Conservation (phyloP, 345 rosid genomes). For the Eucalyptus marginata region DNA sequence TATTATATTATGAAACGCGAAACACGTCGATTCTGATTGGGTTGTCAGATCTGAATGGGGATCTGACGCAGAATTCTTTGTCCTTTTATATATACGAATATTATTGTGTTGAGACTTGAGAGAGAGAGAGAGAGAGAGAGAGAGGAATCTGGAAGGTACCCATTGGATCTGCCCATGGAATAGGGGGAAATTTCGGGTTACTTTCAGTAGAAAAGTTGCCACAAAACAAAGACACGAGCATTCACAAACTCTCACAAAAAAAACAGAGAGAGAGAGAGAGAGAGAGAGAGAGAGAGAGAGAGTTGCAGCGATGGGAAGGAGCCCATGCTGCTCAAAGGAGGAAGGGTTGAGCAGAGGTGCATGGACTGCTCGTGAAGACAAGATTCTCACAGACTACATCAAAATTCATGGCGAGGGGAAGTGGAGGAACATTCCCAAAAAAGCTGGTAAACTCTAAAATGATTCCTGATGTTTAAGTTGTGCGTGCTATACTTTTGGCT, state of each 20-base stretch:
- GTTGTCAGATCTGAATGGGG: not conserved
- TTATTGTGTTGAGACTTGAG: not conserved
- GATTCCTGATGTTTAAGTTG: not conserved
- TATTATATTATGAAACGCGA: not conserved
- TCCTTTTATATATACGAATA: not conserved
- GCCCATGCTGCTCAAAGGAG: constrained; percentile 3
- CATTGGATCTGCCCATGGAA: not conserved
- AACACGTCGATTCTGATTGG: not conserved
- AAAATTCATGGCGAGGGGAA: constrained; percentile 16
- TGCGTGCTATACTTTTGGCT: not conserved
- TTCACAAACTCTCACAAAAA: not conserved
- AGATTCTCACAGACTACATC: constrained; percentile 9
- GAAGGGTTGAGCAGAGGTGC: constrained; percentile 11
- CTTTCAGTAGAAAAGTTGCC: not conserved
- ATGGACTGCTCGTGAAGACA: constrained; percentile 18
- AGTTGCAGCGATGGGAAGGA: constrained; percentile 4
- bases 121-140: not conserved
- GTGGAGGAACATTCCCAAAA: constrained; percentile 12
- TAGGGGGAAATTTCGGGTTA: not conserved
- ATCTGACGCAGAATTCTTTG: not conserved
- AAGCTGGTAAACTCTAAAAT: not conserved
- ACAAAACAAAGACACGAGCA: not conserved
- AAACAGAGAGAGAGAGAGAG: not conserved
- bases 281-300: not conserved
- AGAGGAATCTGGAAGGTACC: not conserved